phyloP scores from a whole-genome alignment of 2,329 filamentous ascomycete genomes.

The Fusarium papillatum region DNA sequence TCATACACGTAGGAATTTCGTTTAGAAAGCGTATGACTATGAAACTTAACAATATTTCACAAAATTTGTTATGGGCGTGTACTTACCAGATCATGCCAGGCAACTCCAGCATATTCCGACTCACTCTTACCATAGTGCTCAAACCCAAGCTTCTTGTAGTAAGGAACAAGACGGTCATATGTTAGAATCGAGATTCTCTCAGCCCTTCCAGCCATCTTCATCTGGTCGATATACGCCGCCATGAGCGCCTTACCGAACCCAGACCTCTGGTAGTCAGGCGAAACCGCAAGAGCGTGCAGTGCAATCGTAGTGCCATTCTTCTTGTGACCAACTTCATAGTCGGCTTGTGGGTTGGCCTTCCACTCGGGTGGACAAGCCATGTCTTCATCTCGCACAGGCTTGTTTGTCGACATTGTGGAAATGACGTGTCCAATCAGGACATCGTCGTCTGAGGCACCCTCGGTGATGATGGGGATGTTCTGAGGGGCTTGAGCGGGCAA shows the following conservation, averaged over 20 bases:
- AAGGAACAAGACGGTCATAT: conserved; percentile 46
- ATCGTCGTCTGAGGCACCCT: conserved; percentile 16
- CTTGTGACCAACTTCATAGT: conserved; percentile 37
- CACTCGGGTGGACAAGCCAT: conserved; percentile 44
- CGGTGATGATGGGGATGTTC: conserved; percentile 23
- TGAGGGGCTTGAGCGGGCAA: conserved; percentile 9
- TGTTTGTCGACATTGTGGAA: conserved; percentile 40
- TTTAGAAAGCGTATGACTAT: background rate
- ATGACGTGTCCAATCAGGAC: conserved; percentile 45
- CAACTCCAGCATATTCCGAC: conserved; percentile 46
- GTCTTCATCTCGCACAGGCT: conserved; percentile 41
- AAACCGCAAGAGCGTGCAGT: conserved; percentile 46
- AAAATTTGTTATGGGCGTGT: background rate
- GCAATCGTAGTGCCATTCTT: conserved; percentile 44
- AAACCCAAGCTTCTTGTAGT: conserved; percentile 48
- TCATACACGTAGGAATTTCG: background rate
- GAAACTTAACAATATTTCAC: background rate
- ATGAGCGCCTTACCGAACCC: conserved; percentile 46
- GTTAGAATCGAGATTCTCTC: conserved; percentile 48
- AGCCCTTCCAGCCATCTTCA: conserved; percentile 27
- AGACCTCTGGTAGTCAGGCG: conserved; percentile 38
- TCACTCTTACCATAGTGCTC: conserved; percentile 47
- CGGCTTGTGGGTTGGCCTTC: conserved; percentile 33
- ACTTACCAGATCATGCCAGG: conserved; percentile 48
- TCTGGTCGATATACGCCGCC: conserved; percentile 36